Evolutionary conservation across 2,329 filamentous ascomycete genomes (phyloP), one percentile per base, ranked within the genome.

Genomic region (Rhynchosporium agropyri): DNA sequence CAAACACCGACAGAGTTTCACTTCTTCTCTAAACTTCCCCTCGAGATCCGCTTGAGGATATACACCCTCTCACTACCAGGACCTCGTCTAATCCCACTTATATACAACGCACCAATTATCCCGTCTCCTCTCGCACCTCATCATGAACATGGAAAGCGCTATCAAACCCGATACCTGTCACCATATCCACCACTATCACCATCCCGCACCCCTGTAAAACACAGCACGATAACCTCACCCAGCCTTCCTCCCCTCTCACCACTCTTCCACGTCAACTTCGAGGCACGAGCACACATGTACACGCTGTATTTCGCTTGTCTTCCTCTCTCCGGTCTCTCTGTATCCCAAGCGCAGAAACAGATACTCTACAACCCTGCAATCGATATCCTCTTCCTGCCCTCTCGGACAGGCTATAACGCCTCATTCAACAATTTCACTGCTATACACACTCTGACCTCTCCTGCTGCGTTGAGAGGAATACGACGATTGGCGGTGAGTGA

Each of bases 11-110:
- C 13, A 8, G 15, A 40, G 31, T 68, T 70, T 43, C 49, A 49
- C 26, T 57, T 59, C 45, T 69, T 70, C 57, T 46, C 67, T 31
- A 57, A 48, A n/a, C 63, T 71, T 3, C 69, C 68, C 4, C 36
- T 60, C 8, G 69, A 71, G 62, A 57, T 71, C 31, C 66, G 68
- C 8, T 48, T 60, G 26, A 67, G 60, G 42, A 71, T 71, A n/a
- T 70, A 66, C 57, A 48, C 57, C 6, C 36, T 64, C 61, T 63
- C 63, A 26, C 63, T 70, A 12, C 66, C 69, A 6, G 3, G 10
- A 6, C 57, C 68, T 4, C 63, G 68, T 13, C 48, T 69, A 1
- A 60, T 69, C 9, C 64, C 65, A 10, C 43, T 70, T 28, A 13
- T 50, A 15, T 66, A 65, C 55, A 62, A 56, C 31, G 55, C 60